A percentile compares a stretch with the other conserved stretches of the same genome.
These are phyloP conservation scores for Apiotrichum veenhuisii DNA, from an alignment of 1,284 basidiomycete species.

Conservation along the genomic window DNA sequence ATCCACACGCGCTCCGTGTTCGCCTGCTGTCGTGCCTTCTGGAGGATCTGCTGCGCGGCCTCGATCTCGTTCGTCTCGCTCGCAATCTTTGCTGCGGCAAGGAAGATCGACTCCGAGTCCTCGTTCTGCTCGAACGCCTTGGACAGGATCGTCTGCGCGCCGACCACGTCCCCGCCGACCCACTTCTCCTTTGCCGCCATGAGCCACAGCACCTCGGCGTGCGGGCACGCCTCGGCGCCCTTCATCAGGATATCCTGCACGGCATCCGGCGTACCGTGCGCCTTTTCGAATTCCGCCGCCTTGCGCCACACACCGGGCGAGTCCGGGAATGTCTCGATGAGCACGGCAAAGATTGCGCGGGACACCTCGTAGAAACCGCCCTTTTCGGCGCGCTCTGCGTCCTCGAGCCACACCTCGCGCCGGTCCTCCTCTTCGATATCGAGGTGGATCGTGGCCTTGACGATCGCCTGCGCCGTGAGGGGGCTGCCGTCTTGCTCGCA, in stretches of 20 bases:
- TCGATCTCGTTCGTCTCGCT: conserved; percentile 85
- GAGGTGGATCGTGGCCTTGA: conserved; percentile 91
- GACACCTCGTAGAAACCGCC: conserved; percentile 76
- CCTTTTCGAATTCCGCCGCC: conserved; percentile 88
- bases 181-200: conserved; percentile 96
- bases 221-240: conserved; percentile 84
- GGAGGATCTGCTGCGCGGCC: conserved; percentile 78
- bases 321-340: conserved; percentile 86
- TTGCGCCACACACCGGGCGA: conserved; percentile 76
- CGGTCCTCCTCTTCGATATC: conserved; percentile 93
- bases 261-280: conserved; percentile 76
- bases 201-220: conserved; percentile 93
- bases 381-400: conserved; percentile 76
- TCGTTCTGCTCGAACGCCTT: conserved; percentile 91
- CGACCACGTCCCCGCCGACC: conserved; percentile 79
- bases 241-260: conserved; percentile 76
- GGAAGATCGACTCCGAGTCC: conserved; percentile 94
- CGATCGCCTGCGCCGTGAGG: conserved; percentile 86
- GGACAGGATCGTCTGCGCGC: conserved; percentile 79
- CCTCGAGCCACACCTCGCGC: conserved; percentile 82
- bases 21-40: conserved; percentile 82
- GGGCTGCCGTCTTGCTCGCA: conserved; percentile 83
- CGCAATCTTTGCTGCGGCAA: conserved; percentile 94
- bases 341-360: conserved; percentile 81
- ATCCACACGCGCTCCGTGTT: conserved; percentile 95